phyloP scores from a whole-genome alignment of 495 filamentous ascomycete genomes.

The Neurospora sp. region DNA sequence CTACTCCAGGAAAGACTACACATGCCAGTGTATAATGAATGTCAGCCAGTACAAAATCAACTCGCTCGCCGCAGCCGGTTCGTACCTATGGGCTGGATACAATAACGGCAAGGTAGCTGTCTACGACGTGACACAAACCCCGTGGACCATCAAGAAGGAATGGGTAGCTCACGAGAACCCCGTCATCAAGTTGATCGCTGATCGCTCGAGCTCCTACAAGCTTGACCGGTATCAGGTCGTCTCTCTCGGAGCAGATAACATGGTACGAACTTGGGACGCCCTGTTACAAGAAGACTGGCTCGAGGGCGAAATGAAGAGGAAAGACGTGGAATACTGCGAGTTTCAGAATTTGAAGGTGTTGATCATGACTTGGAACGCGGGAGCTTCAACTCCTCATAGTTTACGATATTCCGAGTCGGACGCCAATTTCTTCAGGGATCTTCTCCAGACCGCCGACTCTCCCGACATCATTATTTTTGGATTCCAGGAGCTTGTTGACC shows the following conservation, averaged over 20 bases:
- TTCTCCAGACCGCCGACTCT: constrained; percentile 58
- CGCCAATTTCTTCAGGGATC: constrained; percentile 62
- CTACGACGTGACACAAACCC: constrained; percentile 71
- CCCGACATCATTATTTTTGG: constrained; percentile 93
- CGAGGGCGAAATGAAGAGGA: constrained; percentile 73
- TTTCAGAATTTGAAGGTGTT: constrained; percentile 71
- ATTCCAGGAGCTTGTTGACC: constrained; percentile 93
- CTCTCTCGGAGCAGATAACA: constrained; percentile 82
- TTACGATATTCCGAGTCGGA: constrained; percentile 59
- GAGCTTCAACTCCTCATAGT: constrained; percentile 76
- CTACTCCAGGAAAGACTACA: constrained; percentile 66
- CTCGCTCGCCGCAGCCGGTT: constrained; percentile 70
- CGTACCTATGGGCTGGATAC: constrained; percentile 86
- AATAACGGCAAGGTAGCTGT: constrained; percentile 94
- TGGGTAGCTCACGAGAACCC: constrained; percentile 86
- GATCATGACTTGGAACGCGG: constrained; percentile 93
- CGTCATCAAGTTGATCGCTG: constrained; percentile 64
- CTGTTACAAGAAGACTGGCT: constrained; percentile 91
- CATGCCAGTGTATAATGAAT: constrained; percentile 66
- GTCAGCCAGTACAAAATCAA: constrained; percentile 95
- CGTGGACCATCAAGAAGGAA: constrained; percentile 87
- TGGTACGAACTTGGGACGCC: constrained; percentile 83
- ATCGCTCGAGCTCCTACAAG: constrained; percentile 76
- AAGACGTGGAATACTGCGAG: constrained; percentile 70
- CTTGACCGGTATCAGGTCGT: constrained; percentile 77